A percentile compares a stretch with the other conserved stretches of the same genome.
phyloP scores from a whole-genome alignment of 1,284 basidiomycete species.

The Boletellus dicymbophilus region DNA sequence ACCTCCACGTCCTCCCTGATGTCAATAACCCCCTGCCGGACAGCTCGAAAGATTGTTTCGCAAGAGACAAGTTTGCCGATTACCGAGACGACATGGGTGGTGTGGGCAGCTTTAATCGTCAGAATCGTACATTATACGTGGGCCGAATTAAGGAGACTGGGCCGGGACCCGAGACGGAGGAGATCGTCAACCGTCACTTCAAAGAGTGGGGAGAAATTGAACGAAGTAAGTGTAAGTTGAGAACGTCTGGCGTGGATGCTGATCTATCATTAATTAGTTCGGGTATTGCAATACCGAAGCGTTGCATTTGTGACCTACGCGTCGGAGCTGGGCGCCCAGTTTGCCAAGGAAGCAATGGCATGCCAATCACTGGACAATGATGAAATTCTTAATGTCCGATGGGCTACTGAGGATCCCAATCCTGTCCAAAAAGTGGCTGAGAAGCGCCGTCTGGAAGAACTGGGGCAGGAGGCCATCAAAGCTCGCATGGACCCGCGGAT shows the following conservation, averaged over 20 bases:
- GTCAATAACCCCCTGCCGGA: slow-evolving; percentile 75
- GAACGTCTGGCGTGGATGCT: slow-evolving; percentile 5
- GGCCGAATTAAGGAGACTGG: slow-evolving; percentile 93
- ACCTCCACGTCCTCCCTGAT: slow-evolving; percentile 86
- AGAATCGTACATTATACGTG: slow-evolving; percentile 95
- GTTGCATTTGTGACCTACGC: slow-evolving; percentile 98
- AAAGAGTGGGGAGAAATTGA: slow-evolving; percentile 98
- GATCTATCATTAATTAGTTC: slow-evolving; percentile 58
- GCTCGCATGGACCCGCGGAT: slow-evolving; percentile 83
- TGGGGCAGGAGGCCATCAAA: slow-evolving; percentile 84
- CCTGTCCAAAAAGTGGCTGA: slow-evolving; percentile 85
- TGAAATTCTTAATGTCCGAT: slow-evolving; percentile 97
- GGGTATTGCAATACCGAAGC: slow-evolving; percentile 90
- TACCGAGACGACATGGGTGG: slow-evolving; percentile 99
- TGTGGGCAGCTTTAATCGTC: slow-evolving; percentile 92
- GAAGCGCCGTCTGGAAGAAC: slow-evolving; percentile 76
- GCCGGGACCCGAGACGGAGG: slow-evolving; percentile 85
- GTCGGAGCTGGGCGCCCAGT: slow-evolving; percentile 86
- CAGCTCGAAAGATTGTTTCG: slow-evolving; percentile 95
- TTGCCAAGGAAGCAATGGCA: slow-evolving; percentile 99
- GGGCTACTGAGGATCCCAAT: slow-evolving; percentile 98
- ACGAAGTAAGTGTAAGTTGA: slow-evolving; percentile 62
- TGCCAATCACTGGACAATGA: slow-evolving; percentile 98
- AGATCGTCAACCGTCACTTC: slow-evolving; percentile 89
- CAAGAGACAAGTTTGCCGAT: slow-evolving; percentile 94